A percentile compares a stretch with the other conserved stretches of the same genome.
phyloP scores from a whole-genome alignment of 306 rosid species.

The Crotalaria pallida region DNA sequence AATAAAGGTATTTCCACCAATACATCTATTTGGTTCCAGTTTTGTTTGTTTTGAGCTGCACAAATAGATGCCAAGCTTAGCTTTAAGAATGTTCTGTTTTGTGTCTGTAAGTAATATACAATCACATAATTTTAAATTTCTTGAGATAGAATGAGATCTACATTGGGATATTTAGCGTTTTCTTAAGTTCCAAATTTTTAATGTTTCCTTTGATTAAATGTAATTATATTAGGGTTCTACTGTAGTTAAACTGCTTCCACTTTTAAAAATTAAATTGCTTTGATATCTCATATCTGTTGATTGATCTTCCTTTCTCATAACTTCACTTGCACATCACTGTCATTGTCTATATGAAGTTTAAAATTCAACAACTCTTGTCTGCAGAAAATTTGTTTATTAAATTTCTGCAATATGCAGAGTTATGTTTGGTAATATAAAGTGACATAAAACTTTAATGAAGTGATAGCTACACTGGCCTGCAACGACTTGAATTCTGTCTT shows the following conservation, averaged over 20 bases:
- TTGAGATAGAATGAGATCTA: constrained; percentile 12
- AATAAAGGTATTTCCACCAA: constrained; percentile 13
- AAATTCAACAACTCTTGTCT: not conserved
- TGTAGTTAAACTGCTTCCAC: not conserved
- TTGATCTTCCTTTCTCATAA: constrained; percentile 2
- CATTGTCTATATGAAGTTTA: not conserved
- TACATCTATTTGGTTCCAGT: constrained; percentile 8
- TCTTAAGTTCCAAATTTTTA: not conserved
- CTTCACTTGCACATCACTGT: not conserved
- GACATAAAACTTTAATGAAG: not conserved
- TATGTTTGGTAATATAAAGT: not conserved
- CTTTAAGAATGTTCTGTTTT: not conserved
- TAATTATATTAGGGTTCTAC: not conserved
- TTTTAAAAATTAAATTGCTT: not conserved
- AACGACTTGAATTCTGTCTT: not conserved
- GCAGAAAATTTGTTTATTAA: constrained; percentile 4
- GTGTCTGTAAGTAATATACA: constrained; percentile 1
- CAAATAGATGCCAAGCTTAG: constrained; percentile 13
- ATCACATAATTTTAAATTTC: not conserved
- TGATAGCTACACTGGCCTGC: not conserved
- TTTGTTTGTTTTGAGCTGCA: constrained; percentile 17
- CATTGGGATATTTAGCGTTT: constrained; percentile 13
- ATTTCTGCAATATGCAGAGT: not conserved
- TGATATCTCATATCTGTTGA: not conserved
- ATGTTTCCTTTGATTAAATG: not conserved